These are phyloP conservation scores for Aspergillus affinis DNA, from an alignment of 495 filamentous ascomycete genomes.

Conservation along the genomic window DNA sequence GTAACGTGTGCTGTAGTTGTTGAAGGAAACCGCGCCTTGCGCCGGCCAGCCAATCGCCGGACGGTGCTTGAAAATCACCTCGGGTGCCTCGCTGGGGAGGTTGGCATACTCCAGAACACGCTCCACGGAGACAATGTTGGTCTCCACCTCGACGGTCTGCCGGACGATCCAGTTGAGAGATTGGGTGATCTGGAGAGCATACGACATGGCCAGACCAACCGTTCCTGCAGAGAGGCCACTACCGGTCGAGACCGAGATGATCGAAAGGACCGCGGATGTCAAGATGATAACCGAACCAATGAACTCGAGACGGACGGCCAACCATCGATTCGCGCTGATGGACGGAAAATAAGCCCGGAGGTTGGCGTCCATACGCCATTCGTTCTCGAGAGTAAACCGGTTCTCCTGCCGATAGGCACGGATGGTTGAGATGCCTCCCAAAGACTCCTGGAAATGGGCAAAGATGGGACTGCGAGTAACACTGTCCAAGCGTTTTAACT, in stretches of 20 bases:
- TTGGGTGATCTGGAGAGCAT: constrained; percentile 94
- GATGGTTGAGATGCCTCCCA: constrained; percentile 95
- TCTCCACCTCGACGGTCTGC: constrained; percentile 98
- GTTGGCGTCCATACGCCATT: constrained; percentile 97
- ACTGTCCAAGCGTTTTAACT: constrained; percentile 94
- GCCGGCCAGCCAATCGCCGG: constrained; percentile 91
- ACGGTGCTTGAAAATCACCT: constrained; percentile 83
- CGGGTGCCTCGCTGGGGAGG: constrained; percentile 91
- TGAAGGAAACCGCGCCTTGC: constrained; percentile 84
- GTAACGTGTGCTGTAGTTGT: constrained; percentile 92
- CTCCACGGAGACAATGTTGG: constrained; percentile 98
- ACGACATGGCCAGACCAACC: constrained; percentile 95
- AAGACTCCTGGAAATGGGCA: constrained; percentile 97
- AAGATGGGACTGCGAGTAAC: constrained; percentile 94
- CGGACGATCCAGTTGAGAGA: constrained; percentile 99
- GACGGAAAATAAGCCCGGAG: constrained; percentile 94
- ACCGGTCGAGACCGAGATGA: constrained; percentile 75
- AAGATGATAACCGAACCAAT: constrained; percentile 95
- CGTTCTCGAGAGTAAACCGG: constrained; percentile 88
- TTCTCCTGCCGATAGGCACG: constrained; percentile 88
- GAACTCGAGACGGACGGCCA: constrained; percentile 93
- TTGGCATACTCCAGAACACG: constrained; percentile 93
- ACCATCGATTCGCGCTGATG: constrained; percentile 94
- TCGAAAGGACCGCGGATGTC: constrained; percentile 76
- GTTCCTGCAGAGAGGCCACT: constrained; percentile 67